Evolutionary conservation across 2,329 filamentous ascomycete species (phyloP).

Genomic region (Colletotrichum paranaense): DNA sequence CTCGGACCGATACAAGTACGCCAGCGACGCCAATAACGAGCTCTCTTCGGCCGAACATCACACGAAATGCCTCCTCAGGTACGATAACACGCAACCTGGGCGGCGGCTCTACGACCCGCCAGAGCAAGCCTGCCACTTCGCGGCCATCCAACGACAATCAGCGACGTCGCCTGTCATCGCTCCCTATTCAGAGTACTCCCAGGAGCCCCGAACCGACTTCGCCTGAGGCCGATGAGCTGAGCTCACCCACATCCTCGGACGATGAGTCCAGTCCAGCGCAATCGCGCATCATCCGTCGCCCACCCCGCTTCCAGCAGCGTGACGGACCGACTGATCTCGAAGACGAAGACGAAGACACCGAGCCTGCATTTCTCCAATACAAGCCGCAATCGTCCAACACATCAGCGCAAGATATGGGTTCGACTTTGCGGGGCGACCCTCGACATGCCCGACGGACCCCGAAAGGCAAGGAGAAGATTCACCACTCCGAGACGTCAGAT

Average conservation of each 20-base stretch:
- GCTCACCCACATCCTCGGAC: constrained; percentile 55
- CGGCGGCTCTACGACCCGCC: constrained; percentile 45
- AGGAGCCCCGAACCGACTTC: constrained; percentile 40
- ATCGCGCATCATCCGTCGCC: constrained; percentile 70
- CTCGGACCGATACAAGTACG: constrained; percentile 57
- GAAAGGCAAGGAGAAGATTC: constrained; percentile 48
- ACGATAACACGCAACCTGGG: constrained; percentile 47
- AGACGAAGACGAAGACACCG: constrained; percentile 62
- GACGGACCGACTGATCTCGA: constrained; percentile 33
- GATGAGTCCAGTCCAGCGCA: constrained; percentile 65
- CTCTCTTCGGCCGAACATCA: constrained; percentile 56
- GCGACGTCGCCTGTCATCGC: constrained; percentile 56
- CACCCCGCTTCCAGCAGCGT: constrained; percentile 60
- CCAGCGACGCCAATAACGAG: constrained; percentile 56
- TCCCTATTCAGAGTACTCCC: constrained; percentile 51
- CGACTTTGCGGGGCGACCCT: constrained; percentile 62
- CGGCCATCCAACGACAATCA: constrained; percentile 44
- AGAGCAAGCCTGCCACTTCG: constrained; percentile 38
- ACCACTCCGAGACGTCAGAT: constrained; percentile 69
- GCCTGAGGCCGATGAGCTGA: constrained; percentile 50
- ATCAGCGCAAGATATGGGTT: constrained; percentile 59
- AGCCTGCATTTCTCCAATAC: constrained; percentile 67
- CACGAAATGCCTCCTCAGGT: constrained; percentile 61
- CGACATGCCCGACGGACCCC: constrained; percentile 46
- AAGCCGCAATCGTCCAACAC: constrained; percentile 48